These are phyloP conservation scores for Syzygium grande DNA, from an alignment of 345 rosid species.

Conservation along the genomic window DNA sequence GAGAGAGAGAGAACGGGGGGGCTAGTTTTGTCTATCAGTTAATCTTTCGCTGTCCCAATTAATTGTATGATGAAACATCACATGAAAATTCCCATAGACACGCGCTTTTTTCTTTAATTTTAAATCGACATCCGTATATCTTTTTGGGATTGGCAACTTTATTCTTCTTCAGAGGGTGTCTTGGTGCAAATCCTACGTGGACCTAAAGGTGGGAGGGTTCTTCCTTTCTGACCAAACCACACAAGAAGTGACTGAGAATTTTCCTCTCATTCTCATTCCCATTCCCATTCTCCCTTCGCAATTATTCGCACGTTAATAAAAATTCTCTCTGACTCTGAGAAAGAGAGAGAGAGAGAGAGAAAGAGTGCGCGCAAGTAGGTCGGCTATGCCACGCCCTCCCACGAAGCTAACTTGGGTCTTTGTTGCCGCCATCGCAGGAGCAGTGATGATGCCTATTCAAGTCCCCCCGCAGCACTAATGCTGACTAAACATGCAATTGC, in stretches of 20 bases:
- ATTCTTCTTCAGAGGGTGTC: neutral
- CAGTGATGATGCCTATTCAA: neutral
- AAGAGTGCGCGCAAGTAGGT: neutral
- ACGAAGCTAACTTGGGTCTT: neutral
- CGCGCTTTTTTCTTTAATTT: neutral
- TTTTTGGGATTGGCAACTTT: neutral
- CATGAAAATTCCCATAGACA: neutral
- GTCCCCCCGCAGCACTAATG: neutral
- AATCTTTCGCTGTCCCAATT: neutral
- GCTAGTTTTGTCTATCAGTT: neutral
- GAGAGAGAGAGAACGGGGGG: neutral
- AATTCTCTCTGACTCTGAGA: neutral
- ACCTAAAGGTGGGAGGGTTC: neutral
- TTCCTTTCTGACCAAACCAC: slow-evolving; percentile 1
- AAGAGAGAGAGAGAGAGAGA: neutral
- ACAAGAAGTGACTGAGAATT: neutral
- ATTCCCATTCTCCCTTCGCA: neutral
- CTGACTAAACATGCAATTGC: neutral
- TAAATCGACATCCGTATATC: neutral
- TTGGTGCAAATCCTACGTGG: neutral
- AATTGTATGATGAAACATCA: neutral
- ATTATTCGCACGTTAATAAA: neutral
- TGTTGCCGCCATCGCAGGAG: neutral
- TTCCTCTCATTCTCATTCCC: neutral
- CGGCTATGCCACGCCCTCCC: neutral